Evolutionary conservation across 306 rosid species (phyloP), one percentile per base, ranked within the genome.

Genomic region (Quercus dentata): DNA sequence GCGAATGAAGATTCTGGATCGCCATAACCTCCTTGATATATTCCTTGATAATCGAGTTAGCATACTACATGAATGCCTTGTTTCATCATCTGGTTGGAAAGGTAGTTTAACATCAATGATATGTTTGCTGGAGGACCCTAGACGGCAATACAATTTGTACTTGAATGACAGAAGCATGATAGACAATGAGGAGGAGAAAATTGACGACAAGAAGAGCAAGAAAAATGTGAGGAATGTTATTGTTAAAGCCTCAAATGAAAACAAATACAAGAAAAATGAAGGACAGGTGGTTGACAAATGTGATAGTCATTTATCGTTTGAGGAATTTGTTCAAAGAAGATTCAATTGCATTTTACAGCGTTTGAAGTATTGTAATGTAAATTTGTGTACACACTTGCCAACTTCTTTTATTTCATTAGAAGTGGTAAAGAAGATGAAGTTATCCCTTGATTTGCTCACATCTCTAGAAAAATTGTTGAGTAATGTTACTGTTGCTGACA

Each of bases 351-450:
- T 61, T 12, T 65, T 28, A 56, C 30, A 72, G 76, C 6, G 62
- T 70, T 82, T 89, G 19, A 23, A 55, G 68, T 9, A 4, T 44
- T 63, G 27, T 70, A 57, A 56, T 56, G 73, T 46, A 72, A 74
- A 58, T 62, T 63, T 87, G 78, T 80, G 20, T 7, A 84, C 77
- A 30, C 91, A 90, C 70, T 76, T 87, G 13, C 94, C 89, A 18
- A 86, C 90, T 55, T 81, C 89, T 71, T 28, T 56, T n/a, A 77
- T 88, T 70, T 68, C 90, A n/a, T 9, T 51, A 25, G 62, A 69
- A 38, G 56, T 23, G 59, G 84, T 28, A 49, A 83, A 69, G 59
- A 65, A 71, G 12, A 89, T 87, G 79, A 30, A 28, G 20, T 13
- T 9, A 33, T 25, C 27, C 27, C 27, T 25, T 25, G 30, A 27